These are phyloP conservation scores for Elsinoe ampelina DNA, from an alignment of 2,329 filamentous ascomycete genomes.

Conservation along the genomic window DNA sequence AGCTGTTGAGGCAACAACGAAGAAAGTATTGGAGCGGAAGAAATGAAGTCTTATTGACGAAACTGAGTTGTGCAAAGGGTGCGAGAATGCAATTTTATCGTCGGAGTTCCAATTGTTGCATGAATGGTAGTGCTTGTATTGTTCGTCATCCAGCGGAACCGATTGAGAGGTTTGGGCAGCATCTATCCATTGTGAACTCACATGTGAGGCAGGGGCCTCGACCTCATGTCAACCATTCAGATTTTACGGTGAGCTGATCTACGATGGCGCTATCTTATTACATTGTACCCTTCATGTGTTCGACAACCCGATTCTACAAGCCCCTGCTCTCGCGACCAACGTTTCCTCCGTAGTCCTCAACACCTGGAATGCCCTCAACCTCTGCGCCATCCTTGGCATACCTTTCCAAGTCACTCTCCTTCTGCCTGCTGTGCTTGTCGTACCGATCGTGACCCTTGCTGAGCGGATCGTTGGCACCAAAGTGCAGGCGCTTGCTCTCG, in stretches of 20 bases:
- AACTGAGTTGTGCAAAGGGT: too few species aligned
- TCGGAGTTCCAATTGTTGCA: too few species aligned
- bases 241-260: neutral
- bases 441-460: constrained; percentile 31
- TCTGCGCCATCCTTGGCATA: constrained; percentile 30
- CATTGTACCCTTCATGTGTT: neutral
- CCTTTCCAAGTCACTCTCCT: constrained; percentile 30
- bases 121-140: too few species aligned
- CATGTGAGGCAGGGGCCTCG: neutral
- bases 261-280: neutral
- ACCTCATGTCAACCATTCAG: neutral
- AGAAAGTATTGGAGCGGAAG: too few species aligned
- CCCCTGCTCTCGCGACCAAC: constrained; percentile 1
- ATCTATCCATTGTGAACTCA: neutral
- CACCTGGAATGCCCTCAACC: constrained; percentile 24
- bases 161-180: too few species aligned
- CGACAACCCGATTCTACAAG: neutral
- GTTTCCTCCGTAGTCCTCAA: constrained; percentile 22
- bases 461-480: constrained; percentile 26
- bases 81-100: too few species aligned
- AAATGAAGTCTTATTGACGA: too few species aligned
- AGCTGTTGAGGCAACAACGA: too few species aligned
- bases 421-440: constrained; percentile 32
- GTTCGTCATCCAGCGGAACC: too few species aligned
- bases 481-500: constrained; percentile 32